Base-by-base conservation (phyloP, 345 rosid genomes). In the Heritiera fomes region DNA sequence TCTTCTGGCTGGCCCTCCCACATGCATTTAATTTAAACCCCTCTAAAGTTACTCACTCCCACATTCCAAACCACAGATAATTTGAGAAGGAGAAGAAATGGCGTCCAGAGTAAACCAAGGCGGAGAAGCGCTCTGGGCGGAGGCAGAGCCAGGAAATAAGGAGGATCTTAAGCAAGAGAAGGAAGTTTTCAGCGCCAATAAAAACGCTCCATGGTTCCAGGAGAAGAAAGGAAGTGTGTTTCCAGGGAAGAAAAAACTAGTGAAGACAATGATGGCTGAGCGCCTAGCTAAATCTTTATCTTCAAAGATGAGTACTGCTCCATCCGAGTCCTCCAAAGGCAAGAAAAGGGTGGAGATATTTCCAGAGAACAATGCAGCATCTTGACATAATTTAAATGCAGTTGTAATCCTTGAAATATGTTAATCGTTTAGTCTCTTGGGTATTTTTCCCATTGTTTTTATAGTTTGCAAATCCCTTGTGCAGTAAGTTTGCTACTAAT, bases 211-310 rank as follows among this genome's bases (percentile, higher is more conserved):
- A 15, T 15, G 72, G 72, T 68, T 68, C 14, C 72, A 20, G 3
- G 17, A 68, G 72, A 68, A 68, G 72, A 45, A 43, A 68, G 72
- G 72, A 20, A 68, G 72, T 5, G 53, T n/a, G 34, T 68, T 68
- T 20, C 72, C 72, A 5, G 53, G 1, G 72, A 68, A 68, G 52
- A 43, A n/a, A 68, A 68, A 45, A 14, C 32, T n/a, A 1, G 72
- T 68, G 4, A 68, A n/a, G 53, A 10, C 17, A n/a, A 68, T 20
- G 53, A 68, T 68, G 53, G 34, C 20, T 1, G 72, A 68, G 8
- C 10, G 17, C 18, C 4, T 68, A 0, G 34, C 17, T 10, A 20
- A 43, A 8, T 41, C 6, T 18, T 67, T 67, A 10, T 23, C 63
- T 20, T 59, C 53, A 46, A 45, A 45, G 30, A 66, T 4, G 50